Percentiles rank a stretch among this genome's conserved stretches.
phyloP scores from a whole-genome alignment of 2,329 filamentous ascomycete species.

The Pyrenochaeta sp. region DNA sequence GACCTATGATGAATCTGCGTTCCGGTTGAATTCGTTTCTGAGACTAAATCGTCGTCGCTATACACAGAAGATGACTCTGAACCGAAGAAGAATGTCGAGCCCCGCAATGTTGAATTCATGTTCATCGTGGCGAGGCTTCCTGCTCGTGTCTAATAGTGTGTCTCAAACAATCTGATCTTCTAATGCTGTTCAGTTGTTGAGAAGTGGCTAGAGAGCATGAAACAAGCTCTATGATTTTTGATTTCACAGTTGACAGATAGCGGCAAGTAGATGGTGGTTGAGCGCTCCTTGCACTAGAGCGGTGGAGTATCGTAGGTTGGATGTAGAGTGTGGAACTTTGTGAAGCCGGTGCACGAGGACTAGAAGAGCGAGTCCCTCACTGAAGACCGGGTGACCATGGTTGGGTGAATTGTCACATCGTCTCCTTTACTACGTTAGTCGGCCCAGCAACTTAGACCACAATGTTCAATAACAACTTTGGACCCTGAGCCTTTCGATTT shows the following conservation, averaged over 20 bases:
- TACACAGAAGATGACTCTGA: neutral
- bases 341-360: neutral
- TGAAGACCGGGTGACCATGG: neutral
- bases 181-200: neutral
- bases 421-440: neutral
- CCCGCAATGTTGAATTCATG: neutral
- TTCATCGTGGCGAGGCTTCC: neutral
- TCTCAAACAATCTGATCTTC: neutral
- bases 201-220: neutral
- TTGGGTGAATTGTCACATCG: neutral
- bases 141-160: neutral
- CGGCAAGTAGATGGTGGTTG: neutral
- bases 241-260: neutral
- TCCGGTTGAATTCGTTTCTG: neutral
- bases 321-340: neutral
- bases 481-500: neutral
- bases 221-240: too few relatives aligned
- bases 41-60: neutral
- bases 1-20: neutral
- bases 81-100: neutral
- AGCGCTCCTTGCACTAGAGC: neutral
- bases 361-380: neutral
- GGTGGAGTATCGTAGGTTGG: neutral
- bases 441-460: neutral
- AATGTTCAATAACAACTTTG: neutral